Conservation (phyloP, 1,284 basidiomycete species). For the Naganishia albida region DNA sequence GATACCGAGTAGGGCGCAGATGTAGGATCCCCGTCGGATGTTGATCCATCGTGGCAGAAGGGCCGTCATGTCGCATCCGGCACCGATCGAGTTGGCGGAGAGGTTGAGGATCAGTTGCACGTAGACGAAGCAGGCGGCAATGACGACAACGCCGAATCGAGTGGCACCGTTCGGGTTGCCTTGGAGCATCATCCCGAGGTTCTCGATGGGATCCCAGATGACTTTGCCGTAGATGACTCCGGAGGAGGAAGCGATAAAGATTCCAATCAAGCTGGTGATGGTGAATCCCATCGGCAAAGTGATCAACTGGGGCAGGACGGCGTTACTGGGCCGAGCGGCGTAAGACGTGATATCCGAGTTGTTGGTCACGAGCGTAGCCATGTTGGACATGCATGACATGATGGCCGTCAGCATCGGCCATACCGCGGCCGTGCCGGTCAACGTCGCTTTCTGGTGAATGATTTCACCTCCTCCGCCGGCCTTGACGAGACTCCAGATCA, state of each 20-base stretch:
- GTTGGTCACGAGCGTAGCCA: constrained; percentile 70
- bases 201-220: constrained; percentile 77
- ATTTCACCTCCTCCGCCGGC: constrained; percentile 81
- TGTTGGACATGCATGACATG: constrained; percentile 78
- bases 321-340: constrained; percentile 66
- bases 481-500: constrained; percentile 76
- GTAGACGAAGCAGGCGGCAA: constrained; percentile 58
- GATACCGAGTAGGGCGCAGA: constrained; percentile 56
- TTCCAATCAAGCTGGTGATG: constrained; percentile 77
- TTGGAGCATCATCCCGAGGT: constrained; percentile 69
- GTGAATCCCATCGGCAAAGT: constrained; percentile 74
- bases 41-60: constrained; percentile 77
- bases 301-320: constrained; percentile 67
- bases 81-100: constrained; percentile 79
- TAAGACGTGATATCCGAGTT: constrained; percentile 77
- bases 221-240: constrained; percentile 72
- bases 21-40: constrained; percentile 78
- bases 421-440: constrained; percentile 69
- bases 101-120: constrained; percentile 61
- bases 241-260: constrained; percentile 79
- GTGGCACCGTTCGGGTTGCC: constrained; percentile 65
- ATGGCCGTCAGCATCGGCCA: constrained; percentile 78
- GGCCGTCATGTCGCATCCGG: constrained; percentile 80
- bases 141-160: constrained; percentile 70
- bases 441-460: constrained; percentile 64